A percentile compares a stretch with the other conserved stretches of the same genome.
phyloP scores from a whole-genome alignment of 306 rosid genomes.

The Biancaea sappan region DNA sequence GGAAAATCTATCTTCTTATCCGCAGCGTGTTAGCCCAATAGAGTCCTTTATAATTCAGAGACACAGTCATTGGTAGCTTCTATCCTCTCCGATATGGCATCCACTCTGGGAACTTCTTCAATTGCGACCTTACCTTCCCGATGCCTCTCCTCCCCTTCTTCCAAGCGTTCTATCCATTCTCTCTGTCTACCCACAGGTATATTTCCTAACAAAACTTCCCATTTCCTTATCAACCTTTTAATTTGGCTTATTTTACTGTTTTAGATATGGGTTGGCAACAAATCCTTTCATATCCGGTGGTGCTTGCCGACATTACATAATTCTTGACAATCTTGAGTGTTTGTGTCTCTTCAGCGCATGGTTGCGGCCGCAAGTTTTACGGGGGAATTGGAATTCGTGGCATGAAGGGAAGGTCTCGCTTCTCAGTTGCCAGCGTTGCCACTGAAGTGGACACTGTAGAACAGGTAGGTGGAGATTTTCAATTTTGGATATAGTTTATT shows the following conservation, averaged over 20 bases:
- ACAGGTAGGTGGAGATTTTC: conserved; percentile 50
- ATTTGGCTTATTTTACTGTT: not conserved
- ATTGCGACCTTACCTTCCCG: conserved; percentile 63
- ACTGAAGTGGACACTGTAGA: conserved; percentile 76
- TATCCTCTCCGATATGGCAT: conserved; percentile 53
- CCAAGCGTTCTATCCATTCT: conserved; percentile 49
- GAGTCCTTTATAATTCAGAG: conserved; percentile 14
- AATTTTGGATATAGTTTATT: not conserved
- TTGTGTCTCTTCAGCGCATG: conserved; percentile 57
- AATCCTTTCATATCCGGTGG: conserved; percentile 36
- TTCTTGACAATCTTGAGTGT: conserved; percentile 20
- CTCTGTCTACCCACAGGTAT: conserved; percentile 64
- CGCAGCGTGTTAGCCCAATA: conserved; percentile 44
- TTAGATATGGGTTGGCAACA: not conserved
- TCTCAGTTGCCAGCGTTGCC: conserved; percentile 77
- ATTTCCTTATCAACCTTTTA: not conserved
- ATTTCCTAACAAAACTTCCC: not conserved
- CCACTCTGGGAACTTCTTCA: conserved; percentile 69
- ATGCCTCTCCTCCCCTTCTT: conserved; percentile 46
- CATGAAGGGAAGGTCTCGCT: conserved; percentile 61
- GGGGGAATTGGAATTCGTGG: conserved; percentile 66
- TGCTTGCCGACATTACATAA: conserved; percentile 13
- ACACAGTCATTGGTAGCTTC: not conserved
- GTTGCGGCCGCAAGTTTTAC: conserved; percentile 51
- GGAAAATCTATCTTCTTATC: conserved; percentile 87